A percentile compares a stretch with the other conserved stretches of the same genome.
phyloP scores from a whole-genome alignment of 2,329 filamentous ascomycete genomes.

The Fusarium sororula region DNA sequence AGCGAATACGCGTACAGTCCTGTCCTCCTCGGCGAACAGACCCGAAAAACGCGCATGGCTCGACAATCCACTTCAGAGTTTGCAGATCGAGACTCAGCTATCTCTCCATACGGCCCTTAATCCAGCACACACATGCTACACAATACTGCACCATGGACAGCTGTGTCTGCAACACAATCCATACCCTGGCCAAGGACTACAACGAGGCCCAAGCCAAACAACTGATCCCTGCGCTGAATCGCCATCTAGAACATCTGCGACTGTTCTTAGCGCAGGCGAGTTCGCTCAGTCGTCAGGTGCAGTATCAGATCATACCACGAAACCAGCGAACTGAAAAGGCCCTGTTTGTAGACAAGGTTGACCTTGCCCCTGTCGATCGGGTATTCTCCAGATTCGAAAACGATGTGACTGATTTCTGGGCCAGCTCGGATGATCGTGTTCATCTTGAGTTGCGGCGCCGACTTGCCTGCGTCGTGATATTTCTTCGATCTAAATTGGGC shows the following conservation, averaged over 20 bases:
- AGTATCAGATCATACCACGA: constrained; percentile 40
- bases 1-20: not conserved
- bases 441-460: constrained; percentile 42
- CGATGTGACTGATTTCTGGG: constrained; percentile 39
- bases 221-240: constrained; percentile 18
- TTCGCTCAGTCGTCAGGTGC: constrained; percentile 35
- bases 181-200: not conserved
- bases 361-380: constrained; percentile 21
- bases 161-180: not conserved
- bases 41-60: too few relatives aligned
- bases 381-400: constrained; percentile 14
- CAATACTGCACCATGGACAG: fast-evolving
- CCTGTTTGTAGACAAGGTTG: constrained; percentile 25
- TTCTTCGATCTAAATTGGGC: constrained; percentile 39
- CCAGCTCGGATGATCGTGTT: not conserved
- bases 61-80: not conserved
- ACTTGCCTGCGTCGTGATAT: constrained; percentile 40
- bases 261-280: constrained; percentile 39
- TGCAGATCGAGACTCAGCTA: not conserved
- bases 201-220: not conserved
- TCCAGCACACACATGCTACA: not conserved
- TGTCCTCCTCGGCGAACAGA: too few relatives aligned
- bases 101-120: fast-evolving
- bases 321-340: constrained; percentile 43
- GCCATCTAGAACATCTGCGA: constrained; percentile 34